Percentiles rank a stretch among this genome's conserved stretches.
Evolutionary conservation across 371 early-diverging fungal species (phyloP).

Genomic region (Catenaria anguillulae): DNA sequence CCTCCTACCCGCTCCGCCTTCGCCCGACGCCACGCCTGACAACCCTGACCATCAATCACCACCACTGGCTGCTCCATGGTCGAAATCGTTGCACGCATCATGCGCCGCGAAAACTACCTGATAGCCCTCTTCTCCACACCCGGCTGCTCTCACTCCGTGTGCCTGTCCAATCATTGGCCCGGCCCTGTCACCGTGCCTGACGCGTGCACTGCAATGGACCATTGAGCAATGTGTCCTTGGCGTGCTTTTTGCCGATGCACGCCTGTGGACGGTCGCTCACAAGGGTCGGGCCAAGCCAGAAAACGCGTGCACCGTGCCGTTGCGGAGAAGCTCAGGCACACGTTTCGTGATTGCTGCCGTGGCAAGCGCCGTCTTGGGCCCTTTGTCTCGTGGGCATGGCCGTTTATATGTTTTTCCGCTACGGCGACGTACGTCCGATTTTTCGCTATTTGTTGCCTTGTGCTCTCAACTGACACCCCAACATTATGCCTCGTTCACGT

Average conservation of each 20-base stretch:
- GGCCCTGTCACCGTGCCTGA: constrained; percentile 34
- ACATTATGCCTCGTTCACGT: not conserved
- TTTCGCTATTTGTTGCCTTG: too few species aligned
- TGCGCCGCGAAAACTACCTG: constrained; percentile 94
- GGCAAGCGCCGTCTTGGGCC: constrained; percentile 69
- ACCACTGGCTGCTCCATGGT: constrained; percentile 44
- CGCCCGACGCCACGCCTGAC: constrained; percentile 3
- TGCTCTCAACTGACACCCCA: too few species aligned
- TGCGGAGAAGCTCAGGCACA: constrained; percentile 42
- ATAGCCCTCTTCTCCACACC: constrained; percentile 89
- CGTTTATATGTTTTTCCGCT: constrained; percentile 75
- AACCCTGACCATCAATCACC: not conserved
- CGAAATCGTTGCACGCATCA: constrained; percentile 80
- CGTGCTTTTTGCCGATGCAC: constrained; percentile 72
- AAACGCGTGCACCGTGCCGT: too few species aligned
- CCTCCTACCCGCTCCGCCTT: constrained; percentile 11
- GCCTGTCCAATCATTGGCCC: constrained; percentile 27
- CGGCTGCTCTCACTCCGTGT: constrained; percentile 48
- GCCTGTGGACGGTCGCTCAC: constrained; percentile 28
- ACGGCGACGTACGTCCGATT: constrained; percentile 81
- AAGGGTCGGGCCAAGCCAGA: constrained; percentile 10
- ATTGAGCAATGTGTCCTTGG: constrained; percentile 63
- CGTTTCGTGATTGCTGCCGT: constrained; percentile 76
- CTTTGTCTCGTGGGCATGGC: constrained; percentile 68
- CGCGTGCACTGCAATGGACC: constrained; percentile 85